Base-by-base conservation (phyloP, 1,139 yeast species). In the Scheffersomyces insectosa region DNA sequence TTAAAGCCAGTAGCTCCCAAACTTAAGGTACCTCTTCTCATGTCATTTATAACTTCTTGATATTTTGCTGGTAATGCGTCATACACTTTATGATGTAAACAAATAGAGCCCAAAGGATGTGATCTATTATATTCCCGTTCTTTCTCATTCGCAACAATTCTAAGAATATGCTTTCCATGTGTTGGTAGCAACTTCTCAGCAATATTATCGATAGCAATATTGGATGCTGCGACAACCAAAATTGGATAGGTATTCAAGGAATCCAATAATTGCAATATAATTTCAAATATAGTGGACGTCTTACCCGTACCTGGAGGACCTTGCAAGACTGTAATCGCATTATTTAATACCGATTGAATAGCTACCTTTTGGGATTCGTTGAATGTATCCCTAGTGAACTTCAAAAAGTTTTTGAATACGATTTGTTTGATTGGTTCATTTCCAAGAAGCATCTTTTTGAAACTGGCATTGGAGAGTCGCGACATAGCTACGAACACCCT, bases 281-380 rank as follows among this genome's bases (percentile, higher is more conserved):
- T 80, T 60, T 84, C 89, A 51, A 77, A 80, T 50, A 81, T 82
- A 0, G 85, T 80, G 0, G 85, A 78, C 0, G 87, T 82, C 55
- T 82, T 82, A 63, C 87, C 87, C 2, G 86, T 81, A 40, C 87
- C 87, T 4, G 87, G 87, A 2, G 87, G 87, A 37, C 87, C 87
- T 59, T 80, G 86, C 31, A 82, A 60, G 2, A 81, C 80, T 0
- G 90, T 85, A 23, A 84, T 77, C 1, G 81, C 70, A 55, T 85
- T 85, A 55, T 83, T 83, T 50, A 85, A 60, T 0, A 83, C 87
- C 10, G 86, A 83, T 56, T 84, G 88, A 37, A 84, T 71, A 0
- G 89, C 89, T 16, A 72, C 72, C 49, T 79, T 80, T 54, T 85
- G 91, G 0, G 90, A 84, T 4, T 75, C 80, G 55, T 84, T 84